Conservation (phyloP, 78 protist genomes). For the Tieghemostelium lacteum region DNA sequence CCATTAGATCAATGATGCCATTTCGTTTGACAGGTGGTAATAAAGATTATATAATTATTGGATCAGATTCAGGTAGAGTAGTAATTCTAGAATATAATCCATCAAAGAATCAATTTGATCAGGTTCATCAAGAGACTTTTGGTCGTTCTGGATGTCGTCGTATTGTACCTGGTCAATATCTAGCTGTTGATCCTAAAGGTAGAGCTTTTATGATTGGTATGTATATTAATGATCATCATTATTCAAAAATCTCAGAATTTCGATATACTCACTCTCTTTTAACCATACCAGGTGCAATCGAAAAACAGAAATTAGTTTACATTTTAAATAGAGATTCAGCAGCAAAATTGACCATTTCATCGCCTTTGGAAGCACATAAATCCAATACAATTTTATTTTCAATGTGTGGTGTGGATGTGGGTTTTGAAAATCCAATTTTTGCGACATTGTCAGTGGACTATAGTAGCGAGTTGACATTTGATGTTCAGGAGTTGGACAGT, state of each 20-base stretch:
- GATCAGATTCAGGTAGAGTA: constrained; percentile 95
- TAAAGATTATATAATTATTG: constrained; percentile 95
- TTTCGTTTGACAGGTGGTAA: constrained; percentile 89
- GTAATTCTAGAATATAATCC: constrained; percentile 91
- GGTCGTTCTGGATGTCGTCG: constrained; percentile 97
- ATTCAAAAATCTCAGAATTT: not conserved
- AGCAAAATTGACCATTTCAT: constrained; percentile 90
- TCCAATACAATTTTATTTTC: constrained; percentile 84
- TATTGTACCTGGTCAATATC: constrained; percentile 97
- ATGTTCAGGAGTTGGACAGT: constrained; percentile 47
- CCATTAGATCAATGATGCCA: constrained; percentile 90
- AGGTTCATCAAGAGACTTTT: constrained; percentile 95
- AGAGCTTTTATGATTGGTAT: constrained; percentile 98
- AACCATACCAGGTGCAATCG: constrained; percentile 90
- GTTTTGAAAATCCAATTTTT: constrained; percentile 98
- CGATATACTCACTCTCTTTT: not conserved
- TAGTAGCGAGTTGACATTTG: constrained; percentile 63
- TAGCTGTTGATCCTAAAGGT: constrained; percentile 98
- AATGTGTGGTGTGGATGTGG: constrained; percentile 97
- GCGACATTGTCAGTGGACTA: constrained; percentile 96
- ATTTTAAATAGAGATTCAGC: constrained; percentile 93
- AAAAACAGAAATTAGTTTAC: constrained; percentile 98
- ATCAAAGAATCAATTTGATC: constrained; percentile 65
- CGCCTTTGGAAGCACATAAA: constrained; percentile 98
- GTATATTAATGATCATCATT: no score